Evolutionary conservation across 192 early-diverging fungal genomes (phyloP).

Genomic region (Glomus cerebriforme): DNA sequence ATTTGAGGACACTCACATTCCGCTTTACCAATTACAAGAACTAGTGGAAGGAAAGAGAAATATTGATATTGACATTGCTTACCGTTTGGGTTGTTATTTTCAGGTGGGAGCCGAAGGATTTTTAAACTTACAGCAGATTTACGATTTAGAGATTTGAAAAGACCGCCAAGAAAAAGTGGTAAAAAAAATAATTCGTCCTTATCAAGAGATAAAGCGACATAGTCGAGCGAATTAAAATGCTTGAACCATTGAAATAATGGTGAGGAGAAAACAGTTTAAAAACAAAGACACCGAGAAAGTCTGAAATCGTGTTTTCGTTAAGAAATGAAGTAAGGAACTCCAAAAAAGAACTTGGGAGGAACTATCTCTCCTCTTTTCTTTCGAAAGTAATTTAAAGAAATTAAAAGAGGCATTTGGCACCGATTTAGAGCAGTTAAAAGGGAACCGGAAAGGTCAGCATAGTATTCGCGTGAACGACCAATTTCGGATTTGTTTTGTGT

Average conservation of each 20-base stretch:
- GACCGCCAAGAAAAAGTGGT: slow-evolving; percentile 8
- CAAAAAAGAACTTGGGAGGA: slow-evolving; percentile 2
- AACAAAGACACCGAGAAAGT: slow-evolving; percentile 17
- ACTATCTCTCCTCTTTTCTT: not conserved
- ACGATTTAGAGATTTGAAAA: slow-evolving; percentile 25
- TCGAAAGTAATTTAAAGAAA: not conserved
- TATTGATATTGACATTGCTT: slow-evolving; percentile 16
- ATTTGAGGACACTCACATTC: not conserved
- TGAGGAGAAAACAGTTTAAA: too few relatives aligned
- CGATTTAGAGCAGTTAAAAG: slow-evolving; percentile 17
- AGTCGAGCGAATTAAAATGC: not conserved
- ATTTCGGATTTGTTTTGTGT: not conserved
- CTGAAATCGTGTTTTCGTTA: slow-evolving; percentile 6
- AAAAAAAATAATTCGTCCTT: slow-evolving; percentile 13
- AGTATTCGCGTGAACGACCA: slow-evolving; percentile 3
- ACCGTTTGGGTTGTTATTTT: not conserved
- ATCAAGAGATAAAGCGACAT: not conserved
- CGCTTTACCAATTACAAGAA: slow-evolving; percentile 19
- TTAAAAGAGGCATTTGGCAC: slow-evolving; percentile 18
- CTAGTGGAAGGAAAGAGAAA: slow-evolving; percentile 1
- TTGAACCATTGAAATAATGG: too few relatives aligned
- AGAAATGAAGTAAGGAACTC: slow-evolving; percentile 12
- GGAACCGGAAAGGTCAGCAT: not conserved
- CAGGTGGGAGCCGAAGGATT: slow-evolving; percentile 22
- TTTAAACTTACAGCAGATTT: slow-evolving; percentile 27